Evolutionary conservation across 2,329 filamentous ascomycete genomes (phyloP).

Genomic region (Aspergillus vadensis): DNA sequence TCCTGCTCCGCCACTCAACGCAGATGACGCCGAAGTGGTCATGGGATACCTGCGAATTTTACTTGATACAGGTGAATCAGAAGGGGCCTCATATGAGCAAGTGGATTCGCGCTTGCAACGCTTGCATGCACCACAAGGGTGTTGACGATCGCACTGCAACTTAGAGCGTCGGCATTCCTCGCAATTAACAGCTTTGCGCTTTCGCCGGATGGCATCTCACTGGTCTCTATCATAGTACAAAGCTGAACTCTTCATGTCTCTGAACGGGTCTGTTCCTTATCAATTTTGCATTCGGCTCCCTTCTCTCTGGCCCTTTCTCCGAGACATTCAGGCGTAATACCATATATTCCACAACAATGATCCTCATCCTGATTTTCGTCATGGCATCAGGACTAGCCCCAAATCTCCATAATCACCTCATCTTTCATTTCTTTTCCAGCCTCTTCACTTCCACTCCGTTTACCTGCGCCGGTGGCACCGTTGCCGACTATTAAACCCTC

Average conservation of each 20-base stretch:
- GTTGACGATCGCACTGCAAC: no score
- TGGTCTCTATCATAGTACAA: no score
- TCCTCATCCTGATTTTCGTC: slow-evolving; percentile 54
- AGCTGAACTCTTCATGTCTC: slow-evolving; percentile 37
- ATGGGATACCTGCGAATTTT: no score
- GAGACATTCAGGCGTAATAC: slow-evolving; percentile 53
- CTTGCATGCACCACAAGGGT: no score
- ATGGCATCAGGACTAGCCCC: slow-evolving; percentile 52
- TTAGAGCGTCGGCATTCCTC: no score
- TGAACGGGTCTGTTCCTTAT: slow-evolving; percentile 49
- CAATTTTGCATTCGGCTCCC: slow-evolving; percentile 52
- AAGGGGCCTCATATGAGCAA: no score
- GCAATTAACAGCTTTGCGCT: no score
- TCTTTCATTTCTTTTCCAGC: slow-evolving; percentile 54
- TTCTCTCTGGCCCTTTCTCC: slow-evolving; percentile 53
- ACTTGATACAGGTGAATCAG: no score
- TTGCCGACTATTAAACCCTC: slow-evolving; percentile 51
- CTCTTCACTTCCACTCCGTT: slow-evolving; percentile 50
- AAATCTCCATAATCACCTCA: slow-evolving; percentile 52
- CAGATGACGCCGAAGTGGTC: no score
- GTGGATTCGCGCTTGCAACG: no score
- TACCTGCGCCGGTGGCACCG: slow-evolving; percentile 50
- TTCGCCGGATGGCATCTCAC: no score
- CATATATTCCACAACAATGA: slow-evolving; percentile 52
- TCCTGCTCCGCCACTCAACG: no score